These are phyloP conservation scores for Vigna mungo DNA, from an alignment of 306 rosid species.

Conservation along the genomic window DNA sequence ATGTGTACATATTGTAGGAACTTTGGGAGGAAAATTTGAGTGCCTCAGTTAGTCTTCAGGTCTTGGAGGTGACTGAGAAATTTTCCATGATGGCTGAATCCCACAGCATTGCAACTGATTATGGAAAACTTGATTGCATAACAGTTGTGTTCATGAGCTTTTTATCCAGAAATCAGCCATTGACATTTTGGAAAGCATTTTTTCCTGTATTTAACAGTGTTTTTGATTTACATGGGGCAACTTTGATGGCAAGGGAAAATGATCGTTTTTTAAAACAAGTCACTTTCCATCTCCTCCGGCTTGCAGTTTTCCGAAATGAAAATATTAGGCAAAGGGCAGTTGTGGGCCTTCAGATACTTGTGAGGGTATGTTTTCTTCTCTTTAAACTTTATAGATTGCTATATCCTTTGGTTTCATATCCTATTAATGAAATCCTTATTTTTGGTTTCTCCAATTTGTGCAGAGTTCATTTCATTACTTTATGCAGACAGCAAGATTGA, in stretches of 20 bases:
- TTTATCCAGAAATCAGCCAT: slow-evolving; percentile 89
- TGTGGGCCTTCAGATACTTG: slow-evolving; percentile 91
- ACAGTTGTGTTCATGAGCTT: slow-evolving; percentile 87
- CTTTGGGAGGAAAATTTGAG: slow-evolving; percentile 99
- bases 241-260: slow-evolving; percentile 95
- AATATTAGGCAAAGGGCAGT: slow-evolving; percentile 92
- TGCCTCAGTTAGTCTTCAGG: slow-evolving; percentile 93
- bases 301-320: slow-evolving; percentile 93
- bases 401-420: slow-evolving; percentile 23
- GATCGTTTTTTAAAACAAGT: slow-evolving; percentile 99
- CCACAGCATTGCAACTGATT: slow-evolving; percentile 87
- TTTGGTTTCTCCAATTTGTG: slow-evolving; percentile 48
- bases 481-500: slow-evolving; percentile 90
- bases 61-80: slow-evolving; percentile 85
- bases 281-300: slow-evolving; percentile 95
- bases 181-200: slow-evolving; percentile 84
- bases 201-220: slow-evolving; percentile 83
- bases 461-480: slow-evolving; percentile 96
- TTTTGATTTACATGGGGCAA: slow-evolving; percentile 89
- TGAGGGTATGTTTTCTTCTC: slow-evolving; percentile 72
- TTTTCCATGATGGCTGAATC: slow-evolving; percentile 85
- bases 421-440: slow-evolving; percentile 25
- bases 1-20: slow-evolving; percentile 63
- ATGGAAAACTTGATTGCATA: slow-evolving; percentile 94
- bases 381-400: slow-evolving; percentile 28